These are phyloP conservation scores for Yarrowia sp. DNA, from an alignment of 805 yeast species.

Conservation along the genomic window DNA sequence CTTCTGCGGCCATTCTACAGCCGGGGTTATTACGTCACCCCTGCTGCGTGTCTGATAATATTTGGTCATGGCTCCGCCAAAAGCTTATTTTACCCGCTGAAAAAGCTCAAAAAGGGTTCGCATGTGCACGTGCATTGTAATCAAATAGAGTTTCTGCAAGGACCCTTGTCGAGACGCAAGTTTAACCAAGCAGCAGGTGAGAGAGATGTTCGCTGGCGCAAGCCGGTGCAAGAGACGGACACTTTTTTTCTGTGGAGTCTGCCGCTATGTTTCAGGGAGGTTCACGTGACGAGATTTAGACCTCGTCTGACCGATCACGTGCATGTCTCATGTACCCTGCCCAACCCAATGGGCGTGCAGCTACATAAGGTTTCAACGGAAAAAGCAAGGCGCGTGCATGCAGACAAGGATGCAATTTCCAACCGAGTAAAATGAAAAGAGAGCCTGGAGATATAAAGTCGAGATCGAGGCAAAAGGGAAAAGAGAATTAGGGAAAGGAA, in stretches of 20 bases:
- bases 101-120: neutral
- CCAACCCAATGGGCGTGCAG: constrained; percentile 11
- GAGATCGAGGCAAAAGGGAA: too few relatives aligned
- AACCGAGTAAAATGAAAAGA: neutral
- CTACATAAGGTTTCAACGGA: neutral
- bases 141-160: constrained; percentile 1
- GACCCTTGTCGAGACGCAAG: neutral
- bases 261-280: too few relatives aligned
- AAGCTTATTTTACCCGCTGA: constrained; percentile 6
- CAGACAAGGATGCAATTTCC: neutral
- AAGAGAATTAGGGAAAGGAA: too few relatives aligned
- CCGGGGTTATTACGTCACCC: neutral
- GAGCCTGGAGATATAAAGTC: neutral
- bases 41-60: neutral
- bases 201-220: too few relatives aligned
- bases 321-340: neutral
- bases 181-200: neutral
- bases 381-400: neutral
- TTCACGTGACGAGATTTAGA: neutral
- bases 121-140: constrained; percentile 15
- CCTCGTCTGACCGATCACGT: neutral
- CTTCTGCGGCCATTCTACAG: too few relatives aligned
- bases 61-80: neutral
- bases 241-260: too few relatives aligned
- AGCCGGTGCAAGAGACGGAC: too few relatives aligned